Conservation (phyloP, 106 monocot species). For the Triglochin maritima region DNA sequence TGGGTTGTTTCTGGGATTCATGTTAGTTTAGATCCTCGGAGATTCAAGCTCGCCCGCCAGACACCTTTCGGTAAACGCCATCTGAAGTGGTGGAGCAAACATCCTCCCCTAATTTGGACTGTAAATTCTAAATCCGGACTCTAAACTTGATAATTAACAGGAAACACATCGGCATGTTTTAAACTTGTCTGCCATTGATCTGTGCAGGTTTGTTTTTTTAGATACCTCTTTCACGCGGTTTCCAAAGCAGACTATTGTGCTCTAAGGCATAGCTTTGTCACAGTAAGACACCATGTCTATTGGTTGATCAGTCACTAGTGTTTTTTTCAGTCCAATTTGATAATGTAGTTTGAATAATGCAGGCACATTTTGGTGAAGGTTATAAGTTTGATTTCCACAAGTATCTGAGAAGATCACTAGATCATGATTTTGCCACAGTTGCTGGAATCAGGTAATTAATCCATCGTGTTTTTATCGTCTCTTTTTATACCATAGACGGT, state of each 20-base stretch:
- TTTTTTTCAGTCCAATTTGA: background rate
- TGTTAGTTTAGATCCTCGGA: conserved; percentile 26
- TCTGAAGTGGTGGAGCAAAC: conserved; percentile 39
- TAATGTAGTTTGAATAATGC: background rate
- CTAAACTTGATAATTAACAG: background rate
- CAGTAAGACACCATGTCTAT: conserved; percentile 12
- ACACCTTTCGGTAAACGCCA: conserved; percentile 46
- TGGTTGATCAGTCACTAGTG: background rate
- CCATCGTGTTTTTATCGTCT: too few relatives aligned
- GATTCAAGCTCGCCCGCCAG: conserved; percentile 24
- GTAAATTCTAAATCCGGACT: conserved; percentile 16
- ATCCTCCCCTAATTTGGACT: conserved; percentile 23
- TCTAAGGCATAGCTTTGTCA: conserved; percentile 42
- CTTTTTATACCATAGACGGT: too few relatives aligned
- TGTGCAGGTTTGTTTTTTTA: conserved; percentile 35
- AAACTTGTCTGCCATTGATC: background rate
- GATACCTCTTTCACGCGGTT: conserved; percentile 32
- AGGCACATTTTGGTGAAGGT: conserved; percentile 21
- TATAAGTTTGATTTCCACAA: conserved; percentile 29
- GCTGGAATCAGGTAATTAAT: conserved; percentile 31
- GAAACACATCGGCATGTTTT: background rate
- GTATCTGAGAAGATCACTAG: conserved; percentile 36
- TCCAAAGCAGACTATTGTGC: conserved; percentile 58
- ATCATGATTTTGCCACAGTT: conserved; percentile 34
- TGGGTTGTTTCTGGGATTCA: background rate